A percentile compares a stretch with the other conserved stretches of the same genome.
phyloP scores from a whole-genome alignment of 108 stramenopile genomes.

The Cylindrotheca closterium region DNA sequence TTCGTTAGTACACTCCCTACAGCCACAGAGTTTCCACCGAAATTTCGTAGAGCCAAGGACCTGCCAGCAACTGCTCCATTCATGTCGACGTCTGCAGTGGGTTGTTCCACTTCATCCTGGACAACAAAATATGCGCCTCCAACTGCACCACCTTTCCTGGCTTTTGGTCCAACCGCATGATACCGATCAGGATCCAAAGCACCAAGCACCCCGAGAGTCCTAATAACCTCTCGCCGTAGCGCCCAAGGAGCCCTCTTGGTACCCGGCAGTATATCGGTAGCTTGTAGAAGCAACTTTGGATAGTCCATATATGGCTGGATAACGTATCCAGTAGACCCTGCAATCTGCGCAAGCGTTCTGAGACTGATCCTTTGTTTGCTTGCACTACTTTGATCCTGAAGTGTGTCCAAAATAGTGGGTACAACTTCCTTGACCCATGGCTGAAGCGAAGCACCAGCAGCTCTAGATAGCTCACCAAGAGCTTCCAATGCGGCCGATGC shows the following conservation, averaged over 20 bases:
- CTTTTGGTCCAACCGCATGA: constrained; percentile 50
- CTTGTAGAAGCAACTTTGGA: constrained; percentile 82
- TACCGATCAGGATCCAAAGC: constrained; percentile 93
- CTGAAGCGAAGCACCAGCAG: constrained; percentile 69
- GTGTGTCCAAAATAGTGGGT: constrained; percentile 80
- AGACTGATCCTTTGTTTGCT: constrained; percentile 89
- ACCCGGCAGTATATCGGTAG: constrained; percentile 76
- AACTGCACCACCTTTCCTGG: constrained; percentile 78
- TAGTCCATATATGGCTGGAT: constrained; percentile 91
- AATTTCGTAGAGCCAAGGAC: background rate
- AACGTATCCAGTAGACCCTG: constrained; percentile 90
- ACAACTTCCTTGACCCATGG: constrained; percentile 87
- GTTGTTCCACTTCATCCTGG: constrained; percentile 15
- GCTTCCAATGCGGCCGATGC: constrained; percentile 88
- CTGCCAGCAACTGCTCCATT: constrained; percentile 6
- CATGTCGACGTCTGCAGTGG: background rate
- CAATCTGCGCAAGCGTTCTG: constrained; percentile 88
- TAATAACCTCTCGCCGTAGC: constrained; percentile 89
- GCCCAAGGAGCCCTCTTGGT: constrained; percentile 85
- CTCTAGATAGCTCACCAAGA: constrained; percentile 89
- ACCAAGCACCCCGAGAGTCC: constrained; percentile 92
- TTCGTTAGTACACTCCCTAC: background rate
- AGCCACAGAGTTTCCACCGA: background rate
- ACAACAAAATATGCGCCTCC: constrained; percentile 80
- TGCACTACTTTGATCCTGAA: constrained; percentile 87